phyloP scores from a whole-genome alignment of 768 basidiomycete genomes.

The Lentinula sp. region DNA sequence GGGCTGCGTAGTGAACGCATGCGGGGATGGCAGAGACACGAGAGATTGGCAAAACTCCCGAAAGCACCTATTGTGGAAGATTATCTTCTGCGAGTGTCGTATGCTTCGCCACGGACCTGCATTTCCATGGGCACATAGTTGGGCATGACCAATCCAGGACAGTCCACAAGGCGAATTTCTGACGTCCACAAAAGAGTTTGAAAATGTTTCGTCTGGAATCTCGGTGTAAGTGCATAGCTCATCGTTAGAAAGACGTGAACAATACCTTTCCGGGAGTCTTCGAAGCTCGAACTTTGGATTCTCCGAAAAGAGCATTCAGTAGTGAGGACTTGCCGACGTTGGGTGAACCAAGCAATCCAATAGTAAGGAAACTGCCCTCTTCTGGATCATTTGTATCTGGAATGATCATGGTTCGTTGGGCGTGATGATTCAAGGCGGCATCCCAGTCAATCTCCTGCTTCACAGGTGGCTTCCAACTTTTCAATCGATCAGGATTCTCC shows the following conservation, averaged over 20 bases:
- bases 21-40: conserved; percentile 79
- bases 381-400: conserved; percentile 8
- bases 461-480: conserved; percentile 62
- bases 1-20: conserved; percentile 67
- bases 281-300: conserved; percentile 71
- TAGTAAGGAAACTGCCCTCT: conserved; percentile 61
- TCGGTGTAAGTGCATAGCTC: background rate
- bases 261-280: conserved; percentile 81
- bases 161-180: conserved; percentile 87
- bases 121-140: conserved; percentile 76
- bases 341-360: conserved; percentile 87
- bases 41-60: conserved; percentile 72
- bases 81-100: background rate
- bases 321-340: conserved; percentile 95
- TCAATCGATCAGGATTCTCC: conserved; percentile 40
- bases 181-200: conserved; percentile 89
- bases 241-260: background rate
- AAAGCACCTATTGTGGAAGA: conserved; percentile 44
- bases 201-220: conserved; percentile 80
- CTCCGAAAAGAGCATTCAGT: conserved; percentile 86
- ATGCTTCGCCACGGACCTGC: conserved; percentile 42
- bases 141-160: conserved; percentile 93
- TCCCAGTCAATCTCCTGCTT: conserved; percentile 73
- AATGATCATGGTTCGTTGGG: conserved; percentile 33
- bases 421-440: conserved; percentile 39